phyloP scores from a whole-genome alignment of 352 stramenopile genomes.

The Phytophthora ramorum region DNA sequence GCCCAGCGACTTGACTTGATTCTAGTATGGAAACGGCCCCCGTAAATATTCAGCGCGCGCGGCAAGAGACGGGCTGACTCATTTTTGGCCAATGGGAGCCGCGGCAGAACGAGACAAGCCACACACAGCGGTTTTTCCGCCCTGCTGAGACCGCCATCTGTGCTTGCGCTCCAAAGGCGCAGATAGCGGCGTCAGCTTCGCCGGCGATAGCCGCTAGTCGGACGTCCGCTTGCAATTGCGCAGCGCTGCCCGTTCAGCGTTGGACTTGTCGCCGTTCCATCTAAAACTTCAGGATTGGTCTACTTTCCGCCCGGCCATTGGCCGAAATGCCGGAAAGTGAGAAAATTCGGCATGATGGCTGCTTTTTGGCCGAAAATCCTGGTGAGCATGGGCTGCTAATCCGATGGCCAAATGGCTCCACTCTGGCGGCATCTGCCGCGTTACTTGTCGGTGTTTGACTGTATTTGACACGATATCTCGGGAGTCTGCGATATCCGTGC shows the following conservation, averaged over 20 bases:
- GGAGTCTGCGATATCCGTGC: neutral
- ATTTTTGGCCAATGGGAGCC: slow-evolving; percentile 24
- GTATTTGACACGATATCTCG: neutral
- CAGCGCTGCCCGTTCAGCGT: neutral
- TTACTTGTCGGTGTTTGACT: neutral
- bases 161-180: slow-evolving; percentile 7
- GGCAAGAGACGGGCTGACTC: slow-evolving; percentile 3
- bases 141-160: slow-evolving; percentile 20
- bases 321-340: neutral
- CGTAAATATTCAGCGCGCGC: slow-evolving; percentile 36
- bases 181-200: neutral
- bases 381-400: neutral
- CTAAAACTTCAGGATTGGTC: neutral
- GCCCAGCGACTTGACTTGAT: slow-evolving; percentile 3
- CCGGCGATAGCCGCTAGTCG: too few relatives aligned
- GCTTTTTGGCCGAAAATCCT: neutral
- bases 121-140: slow-evolving; percentile 22
- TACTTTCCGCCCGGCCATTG: neutral
- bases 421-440: neutral
- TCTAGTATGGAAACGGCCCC: slow-evolving; percentile 24
- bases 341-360: slow-evolving; percentile 4
- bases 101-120: slow-evolving; percentile 22
- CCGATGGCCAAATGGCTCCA: neutral
- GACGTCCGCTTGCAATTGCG: neutral
- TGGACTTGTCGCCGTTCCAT: neutral